Evolutionary conservation across 2,329 filamentous ascomycete species (phyloP).

Genomic region (Colletotrichum lindemuthianum): DNA sequence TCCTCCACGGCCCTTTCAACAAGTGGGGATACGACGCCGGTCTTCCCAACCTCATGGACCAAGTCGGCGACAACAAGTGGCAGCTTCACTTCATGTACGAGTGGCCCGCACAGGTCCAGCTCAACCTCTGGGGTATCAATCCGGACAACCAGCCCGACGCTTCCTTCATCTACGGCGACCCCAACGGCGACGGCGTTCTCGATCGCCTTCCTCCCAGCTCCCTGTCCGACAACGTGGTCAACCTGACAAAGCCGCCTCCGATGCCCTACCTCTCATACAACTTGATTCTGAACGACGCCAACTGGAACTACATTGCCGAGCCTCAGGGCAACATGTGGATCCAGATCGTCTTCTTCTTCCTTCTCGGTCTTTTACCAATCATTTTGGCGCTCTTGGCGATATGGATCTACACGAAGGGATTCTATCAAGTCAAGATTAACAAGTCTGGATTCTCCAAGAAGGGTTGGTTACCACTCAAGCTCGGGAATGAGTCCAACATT

Average conservation of each 20-base stretch:
- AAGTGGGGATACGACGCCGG: slow-evolving; percentile 72
- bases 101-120: slow-evolving; percentile 69
- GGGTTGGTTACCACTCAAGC: slow-evolving; percentile 42
- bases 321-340: slow-evolving; percentile 62
- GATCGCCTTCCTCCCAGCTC: slow-evolving; percentile 71
- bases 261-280: slow-evolving; percentile 64
- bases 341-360: slow-evolving; percentile 63
- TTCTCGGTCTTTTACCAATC: slow-evolving; percentile 64
- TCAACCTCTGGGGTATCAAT: slow-evolving; percentile 76
- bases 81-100: slow-evolving; percentile 69
- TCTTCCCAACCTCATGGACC: slow-evolving; percentile 30
- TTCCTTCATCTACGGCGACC: slow-evolving; percentile 68
- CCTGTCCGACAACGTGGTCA: slow-evolving; percentile 64
- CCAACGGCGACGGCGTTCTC: slow-evolving; percentile 69
- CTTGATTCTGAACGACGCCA: slow-evolving; percentile 64
- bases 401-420: slow-evolving; percentile 66
- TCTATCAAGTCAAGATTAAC: slow-evolving; percentile 66
- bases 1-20: slow-evolving; percentile 71
- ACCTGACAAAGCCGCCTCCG: slow-evolving; percentile 64
- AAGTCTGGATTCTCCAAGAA: slow-evolving; percentile 42
- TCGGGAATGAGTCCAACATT: slow-evolving; percentile 43
- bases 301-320: slow-evolving; percentile 59
- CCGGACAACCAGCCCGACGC: slow-evolving; percentile 70
- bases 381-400: slow-evolving; percentile 59
- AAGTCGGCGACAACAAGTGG: slow-evolving; percentile 63